Conservation (phyloP, 306 rosid genomes). For the Malus orientalis region DNA sequence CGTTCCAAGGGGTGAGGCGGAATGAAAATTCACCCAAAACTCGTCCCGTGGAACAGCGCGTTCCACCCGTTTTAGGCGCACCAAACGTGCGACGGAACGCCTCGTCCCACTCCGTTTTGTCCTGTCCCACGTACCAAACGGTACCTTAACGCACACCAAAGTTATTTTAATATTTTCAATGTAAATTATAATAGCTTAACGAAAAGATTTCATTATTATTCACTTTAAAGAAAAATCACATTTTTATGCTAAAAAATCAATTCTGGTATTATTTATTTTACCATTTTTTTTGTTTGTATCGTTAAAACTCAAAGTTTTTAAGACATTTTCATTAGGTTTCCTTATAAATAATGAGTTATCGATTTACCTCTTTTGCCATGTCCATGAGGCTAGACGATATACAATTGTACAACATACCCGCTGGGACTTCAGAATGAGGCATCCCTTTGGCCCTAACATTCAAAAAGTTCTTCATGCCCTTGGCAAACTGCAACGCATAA, state of each 20-base stretch:
- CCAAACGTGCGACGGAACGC: no score
- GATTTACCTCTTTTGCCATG: conserved; percentile 36
- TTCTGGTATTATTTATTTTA: rapidly evolving
- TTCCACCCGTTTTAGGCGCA: no score
- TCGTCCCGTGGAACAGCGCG: no score
- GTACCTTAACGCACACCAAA: neutral
- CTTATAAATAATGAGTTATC: neutral
- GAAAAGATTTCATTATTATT: rapidly evolving
- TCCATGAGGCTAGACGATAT: conserved; percentile 27
- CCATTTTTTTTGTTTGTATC: rapidly evolving
- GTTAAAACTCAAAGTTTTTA: no score
- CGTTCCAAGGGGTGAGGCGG: no score
- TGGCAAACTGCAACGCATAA: conserved; percentile 20
- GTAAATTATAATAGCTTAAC: neutral
- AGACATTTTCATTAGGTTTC: no score
- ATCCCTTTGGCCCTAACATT: conserved; percentile 32
- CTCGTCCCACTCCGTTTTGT: no score
- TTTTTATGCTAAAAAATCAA: no score
- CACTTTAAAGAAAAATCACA: rapidly evolving
- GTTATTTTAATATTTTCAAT: no score
- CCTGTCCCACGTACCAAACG: no score
- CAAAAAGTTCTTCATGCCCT: conserved; percentile 21
- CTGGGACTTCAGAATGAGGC: conserved; percentile 4
- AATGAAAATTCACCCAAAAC: no score
- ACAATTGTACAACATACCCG: conserved; percentile 16